Base-by-base conservation (phyloP, 148 eudicot species). In the Rhododendron mucronatum region DNA sequence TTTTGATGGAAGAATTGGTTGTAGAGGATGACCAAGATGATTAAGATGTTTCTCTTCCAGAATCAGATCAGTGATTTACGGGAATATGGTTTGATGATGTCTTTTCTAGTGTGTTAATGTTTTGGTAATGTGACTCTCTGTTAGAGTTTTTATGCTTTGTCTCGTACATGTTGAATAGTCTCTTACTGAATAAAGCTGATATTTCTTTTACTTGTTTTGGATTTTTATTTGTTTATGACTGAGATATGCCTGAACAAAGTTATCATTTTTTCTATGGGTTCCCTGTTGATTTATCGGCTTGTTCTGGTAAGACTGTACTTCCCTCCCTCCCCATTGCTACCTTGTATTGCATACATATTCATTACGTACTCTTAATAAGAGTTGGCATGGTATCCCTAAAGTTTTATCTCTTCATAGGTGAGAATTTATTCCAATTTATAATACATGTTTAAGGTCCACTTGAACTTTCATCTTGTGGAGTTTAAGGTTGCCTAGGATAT, bases 11-110 rank as follows among this genome's bases (percentile, higher is more conserved):
- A 11, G 26, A 71, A 47, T 50, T 71, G 63, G 37, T 71, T 44
- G 45, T 47, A 84, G 79, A 69, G 50, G 85, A 69, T 3, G 30
- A 84, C 15, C 59, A 47, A 71, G 85, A 47, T 57, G 67, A 45
- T 3, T 26, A 63, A 71, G 45, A 33, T 30, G 41, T 51, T 84
- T 84, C 39, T 84, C 63, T 84, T 73, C 10, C 14, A 21, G 18
- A 84, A 84, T 48, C 21, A 61, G 65, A 84, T 33, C 30, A 84
- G 80, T 15, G 45, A 28, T 84, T 71, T 71, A 71, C 80, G 26
- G 33, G 80, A 65, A 44, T 67, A 67, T 83, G 61, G 85, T 83
- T 71, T 84, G 80, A 30, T 50, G 63, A 71, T 7, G 50, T 10
- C 20, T 21, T 51, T 84, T 69, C 7, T 83, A 4, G 51, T 73